phyloP scores from a whole-genome alignment of 2,329 filamentous ascomycete species.

The Cryphonectria nitschkei region DNA sequence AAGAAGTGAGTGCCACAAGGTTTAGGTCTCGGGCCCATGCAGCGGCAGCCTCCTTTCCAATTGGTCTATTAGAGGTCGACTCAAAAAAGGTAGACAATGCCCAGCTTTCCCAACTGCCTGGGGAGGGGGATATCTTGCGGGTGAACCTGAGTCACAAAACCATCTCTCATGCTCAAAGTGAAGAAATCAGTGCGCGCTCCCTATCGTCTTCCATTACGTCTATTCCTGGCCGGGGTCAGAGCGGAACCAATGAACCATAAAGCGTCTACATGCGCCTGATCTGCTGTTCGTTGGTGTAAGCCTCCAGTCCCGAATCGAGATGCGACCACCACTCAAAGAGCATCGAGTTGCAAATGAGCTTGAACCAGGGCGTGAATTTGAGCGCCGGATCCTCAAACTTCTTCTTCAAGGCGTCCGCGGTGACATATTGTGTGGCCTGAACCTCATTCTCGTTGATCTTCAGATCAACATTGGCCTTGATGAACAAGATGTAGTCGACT shows the following conservation, averaged over 20 bases:
- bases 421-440: constrained; percentile 81
- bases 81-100: background rate
- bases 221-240: background rate
- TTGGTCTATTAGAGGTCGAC: background rate
- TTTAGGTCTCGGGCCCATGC: background rate
- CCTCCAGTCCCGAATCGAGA: constrained; percentile 78
- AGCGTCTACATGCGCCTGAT: constrained; percentile 76
- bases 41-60: background rate
- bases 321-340: constrained; percentile 97
- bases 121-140: constrained; percentile 21
- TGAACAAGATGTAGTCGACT: constrained; percentile 99
- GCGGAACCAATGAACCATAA: background rate
- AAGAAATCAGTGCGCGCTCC: constrained; percentile 3
- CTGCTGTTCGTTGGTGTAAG: constrained; percentile 82
- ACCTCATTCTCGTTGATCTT: constrained; percentile 87
- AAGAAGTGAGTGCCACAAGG: background rate
- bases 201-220: constrained; percentile 1
- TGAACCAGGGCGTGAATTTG: constrained; percentile 98
- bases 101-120: constrained; percentile 11
- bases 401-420: constrained; percentile 76
- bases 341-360: constrained; percentile 97
- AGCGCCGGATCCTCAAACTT: constrained; percentile 82
- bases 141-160: background rate
- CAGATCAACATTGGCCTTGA: constrained; percentile 88
- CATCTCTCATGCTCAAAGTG: background rate